Percentiles rank a stretch among this genome's conserved stretches.
Conservation (phyloP, 495 filamentous ascomycete species). For the Lasiosphaeria hispida region DNA sequence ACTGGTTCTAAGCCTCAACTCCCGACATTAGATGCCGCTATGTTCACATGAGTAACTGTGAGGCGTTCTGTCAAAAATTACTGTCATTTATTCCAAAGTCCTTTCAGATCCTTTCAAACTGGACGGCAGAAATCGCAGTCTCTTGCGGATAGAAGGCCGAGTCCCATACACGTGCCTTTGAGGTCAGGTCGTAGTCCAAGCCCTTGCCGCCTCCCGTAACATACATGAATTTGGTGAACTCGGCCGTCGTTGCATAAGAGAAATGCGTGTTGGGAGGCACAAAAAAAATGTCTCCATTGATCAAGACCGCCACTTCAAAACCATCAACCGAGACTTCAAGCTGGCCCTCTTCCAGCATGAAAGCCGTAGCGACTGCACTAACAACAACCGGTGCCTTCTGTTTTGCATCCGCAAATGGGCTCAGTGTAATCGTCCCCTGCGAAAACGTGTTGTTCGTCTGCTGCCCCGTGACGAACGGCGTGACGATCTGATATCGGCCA, state of each 20-base stretch:
- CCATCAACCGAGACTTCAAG: constrained; percentile 35
- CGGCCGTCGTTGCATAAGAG: constrained; percentile 32
- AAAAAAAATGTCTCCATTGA: constrained; percentile 41
- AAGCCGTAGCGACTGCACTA: constrained; percentile 32
- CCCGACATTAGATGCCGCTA: no score
- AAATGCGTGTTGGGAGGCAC: constrained; percentile 32
- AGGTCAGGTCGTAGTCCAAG: constrained; percentile 26
- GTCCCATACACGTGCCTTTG: not conserved
- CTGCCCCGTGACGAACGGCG: constrained; percentile 40
- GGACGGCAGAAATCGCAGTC: no score
- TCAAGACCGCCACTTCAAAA: constrained; percentile 25
- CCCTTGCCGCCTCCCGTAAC: constrained; percentile 35
- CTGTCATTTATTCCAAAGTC: no score
- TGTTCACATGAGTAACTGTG: no score
- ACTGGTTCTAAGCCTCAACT: no score
- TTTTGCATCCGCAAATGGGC: constrained; percentile 21
- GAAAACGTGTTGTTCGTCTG: constrained; percentile 39
- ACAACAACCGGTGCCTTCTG: not conserved
- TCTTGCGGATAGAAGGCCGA: constrained; percentile 9
- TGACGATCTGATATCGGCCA: constrained; percentile 41
- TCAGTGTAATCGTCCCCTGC: constrained; percentile 34
- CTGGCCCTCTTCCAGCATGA: constrained; percentile 43
- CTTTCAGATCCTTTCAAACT: no score
- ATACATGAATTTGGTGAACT: constrained; percentile 42
- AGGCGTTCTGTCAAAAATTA: no score